Evolutionary conservation across 768 basidiomycete genomes (phyloP).

Genomic region (Podaxis sp.): DNA sequence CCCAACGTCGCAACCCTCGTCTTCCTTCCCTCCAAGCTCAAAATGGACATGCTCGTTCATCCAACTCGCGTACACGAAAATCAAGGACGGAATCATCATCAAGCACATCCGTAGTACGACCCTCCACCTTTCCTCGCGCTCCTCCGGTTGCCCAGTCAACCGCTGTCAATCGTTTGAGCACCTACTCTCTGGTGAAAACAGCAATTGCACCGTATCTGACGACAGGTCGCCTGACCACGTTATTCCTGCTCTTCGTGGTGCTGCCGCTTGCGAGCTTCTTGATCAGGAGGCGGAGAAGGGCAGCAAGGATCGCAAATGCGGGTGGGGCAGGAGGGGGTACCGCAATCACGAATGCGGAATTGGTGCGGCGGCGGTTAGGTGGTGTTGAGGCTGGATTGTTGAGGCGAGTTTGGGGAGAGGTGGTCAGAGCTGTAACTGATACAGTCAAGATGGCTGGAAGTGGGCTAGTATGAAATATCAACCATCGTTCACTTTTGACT

Average conservation of each 20-base stretch:
- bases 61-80: conserved; percentile 21
- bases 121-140: conserved; percentile 25
- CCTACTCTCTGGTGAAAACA: conserved; percentile 47
- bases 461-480: conserved; percentile 54
- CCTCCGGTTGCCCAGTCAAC: conserved; percentile 24
- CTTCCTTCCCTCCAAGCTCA: conserved; percentile 15
- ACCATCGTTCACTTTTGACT: neutral
- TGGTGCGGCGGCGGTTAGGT: conserved; percentile 55
- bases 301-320: conserved; percentile 23
- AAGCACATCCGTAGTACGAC: conserved; percentile 13
- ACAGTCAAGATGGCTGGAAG: conserved; percentile 77
- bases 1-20: conserved; percentile 4
- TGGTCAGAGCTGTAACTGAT: conserved; percentile 56
- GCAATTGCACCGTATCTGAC: conserved; percentile 50
- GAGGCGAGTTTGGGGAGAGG: conserved; percentile 48
- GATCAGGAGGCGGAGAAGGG: conserved; percentile 49
- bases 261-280: conserved; percentile 48
- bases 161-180: conserved; percentile 22
- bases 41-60: conserved; percentile 18
- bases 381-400: conserved; percentile 36
- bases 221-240: conserved; percentile 45
- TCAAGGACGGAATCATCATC: conserved; percentile 24
- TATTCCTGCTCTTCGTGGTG: conserved; percentile 46
- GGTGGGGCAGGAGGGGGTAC: conserved; percentile 19
- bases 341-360: conserved; percentile 43